phyloP scores from a whole-genome alignment of 2,329 filamentous ascomycete genomes.

The Venturia aucupariae region DNA sequence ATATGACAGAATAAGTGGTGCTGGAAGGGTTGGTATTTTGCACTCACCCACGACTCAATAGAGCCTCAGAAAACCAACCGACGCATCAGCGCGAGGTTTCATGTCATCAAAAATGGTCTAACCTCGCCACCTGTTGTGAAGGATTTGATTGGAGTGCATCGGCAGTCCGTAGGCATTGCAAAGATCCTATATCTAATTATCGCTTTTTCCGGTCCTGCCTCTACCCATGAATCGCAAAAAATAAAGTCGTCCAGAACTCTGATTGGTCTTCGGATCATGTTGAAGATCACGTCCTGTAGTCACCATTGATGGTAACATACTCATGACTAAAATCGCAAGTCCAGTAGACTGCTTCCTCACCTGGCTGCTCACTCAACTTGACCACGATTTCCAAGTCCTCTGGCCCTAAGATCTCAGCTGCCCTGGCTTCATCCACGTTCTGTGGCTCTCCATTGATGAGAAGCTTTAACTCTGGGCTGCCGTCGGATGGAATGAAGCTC shows the following conservation, averaged over 20 bases:
- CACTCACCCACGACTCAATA: too few species aligned
- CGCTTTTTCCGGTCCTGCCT: background rate
- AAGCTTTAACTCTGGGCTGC: constrained; percentile 66
- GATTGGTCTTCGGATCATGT: background rate
- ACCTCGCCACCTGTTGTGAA: background rate
- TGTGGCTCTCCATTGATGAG: constrained; percentile 74
- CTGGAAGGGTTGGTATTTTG: too few species aligned
- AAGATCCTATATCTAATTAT: background rate
- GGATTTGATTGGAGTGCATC: background rate
- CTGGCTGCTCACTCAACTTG: constrained; percentile 55
- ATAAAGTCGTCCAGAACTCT: background rate
- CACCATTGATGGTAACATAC: constrained; percentile 63
- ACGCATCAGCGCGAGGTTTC: too few species aligned
- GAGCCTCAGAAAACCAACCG: too few species aligned
- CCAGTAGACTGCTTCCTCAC: constrained; percentile 65
- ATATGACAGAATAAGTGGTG: too few species aligned
- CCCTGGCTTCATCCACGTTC: constrained; percentile 64
- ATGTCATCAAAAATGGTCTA: background rate
- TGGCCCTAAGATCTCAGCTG: constrained; percentile 65
- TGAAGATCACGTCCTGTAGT: constrained; percentile 49
- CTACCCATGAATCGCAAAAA: background rate
- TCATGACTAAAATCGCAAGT: constrained; percentile 83
- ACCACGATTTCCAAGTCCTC: constrained; percentile 73
- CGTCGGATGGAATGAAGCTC: constrained; percentile 68
- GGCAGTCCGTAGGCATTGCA: background rate